Base-by-base conservation (phyloP, 306 rosid species). In the Prunus persica region DNA sequence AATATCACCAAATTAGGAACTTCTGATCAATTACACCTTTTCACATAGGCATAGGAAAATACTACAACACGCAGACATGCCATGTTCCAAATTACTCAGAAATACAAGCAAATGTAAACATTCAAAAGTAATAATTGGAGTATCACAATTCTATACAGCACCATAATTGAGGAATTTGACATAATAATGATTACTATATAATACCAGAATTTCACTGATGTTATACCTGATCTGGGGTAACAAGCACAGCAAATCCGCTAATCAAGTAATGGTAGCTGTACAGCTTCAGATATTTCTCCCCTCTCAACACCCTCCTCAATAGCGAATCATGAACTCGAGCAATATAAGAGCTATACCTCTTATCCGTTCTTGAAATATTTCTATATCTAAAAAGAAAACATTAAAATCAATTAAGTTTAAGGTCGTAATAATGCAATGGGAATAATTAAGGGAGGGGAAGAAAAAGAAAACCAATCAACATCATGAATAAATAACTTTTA, bases 221-320 rank as follows among this genome's bases (percentile, higher is more conserved):
- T 24, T 65, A 66, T 91, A 95, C 99, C 98, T 96, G 99, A 19
- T 88, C 84, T 43, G 84, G 89, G 38, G 98, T 89, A 73, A 91
- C 91, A 63, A 92, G 85, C 82, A 92, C 97, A 16, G 99, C 84
- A 34, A 96, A 96, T 79, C 99, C 99, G 73, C 92, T 92, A 74
- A 96, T 91, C 82, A 92, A 84, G 88, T 89, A 96, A 78, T 89
- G 98, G 87, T 96, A 96, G 85, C 99, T 96, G 79, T 96, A 96
- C 75, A 96, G 85, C 83, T 96, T 96, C 86, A 96, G 80, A 91
- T 96, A 96, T 70, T 87, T 91, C 88, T 89, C 91, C 85, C 99
- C 99, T 69, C 78, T 89, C 76, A 96, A 87, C 58, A 77, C 92
- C 86, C 78, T 88, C 84, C 84, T 87, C 89, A 96, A 82, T 87